These are phyloP conservation scores for Herpetospermum pedunculosum DNA, from an alignment of 306 rosid species.

Conservation along the genomic window DNA sequence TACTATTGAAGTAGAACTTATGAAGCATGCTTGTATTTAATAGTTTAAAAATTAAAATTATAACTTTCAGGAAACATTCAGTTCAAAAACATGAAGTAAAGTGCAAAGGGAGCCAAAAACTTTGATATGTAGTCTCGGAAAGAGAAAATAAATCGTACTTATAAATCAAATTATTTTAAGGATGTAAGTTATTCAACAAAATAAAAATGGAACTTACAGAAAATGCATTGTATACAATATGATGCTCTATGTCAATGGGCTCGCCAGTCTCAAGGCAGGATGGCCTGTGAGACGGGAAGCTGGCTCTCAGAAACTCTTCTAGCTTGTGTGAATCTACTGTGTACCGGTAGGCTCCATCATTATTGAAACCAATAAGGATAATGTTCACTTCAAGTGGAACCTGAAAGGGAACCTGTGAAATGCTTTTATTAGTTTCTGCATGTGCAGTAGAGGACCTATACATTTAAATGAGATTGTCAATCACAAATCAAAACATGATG, in stretches of 20 bases:
- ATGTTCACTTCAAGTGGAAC: constrained; percentile 94
- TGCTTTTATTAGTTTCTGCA: background rate
- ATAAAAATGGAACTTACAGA: constrained; percentile 39
- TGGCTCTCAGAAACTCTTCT: constrained; percentile 51
- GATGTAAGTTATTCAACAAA: background rate
- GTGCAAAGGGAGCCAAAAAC: background rate
- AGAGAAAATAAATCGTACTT: background rate
- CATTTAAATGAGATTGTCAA: background rate
- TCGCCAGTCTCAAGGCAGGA: constrained; percentile 86
- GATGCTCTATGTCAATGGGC: constrained; percentile 84
- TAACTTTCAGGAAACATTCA: background rate
- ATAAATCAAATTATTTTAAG: background rate
- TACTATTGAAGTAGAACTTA: background rate
- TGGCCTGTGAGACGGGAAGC: constrained; percentile 86
- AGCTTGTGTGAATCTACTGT: constrained; percentile 45
- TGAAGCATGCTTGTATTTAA: background rate
- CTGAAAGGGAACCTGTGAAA: constrained; percentile 74
- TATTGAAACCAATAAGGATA: constrained; percentile 68
- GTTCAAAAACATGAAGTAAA: background rate
- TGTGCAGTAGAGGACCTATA: background rate
- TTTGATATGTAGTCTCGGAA: background rate
- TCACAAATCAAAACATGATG: background rate
- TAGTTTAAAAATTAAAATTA: background rate
- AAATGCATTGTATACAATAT: constrained; percentile 55
- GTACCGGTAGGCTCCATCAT: constrained; percentile 79